A percentile compares a stretch with the other conserved stretches of the same genome.
These are phyloP conservation scores for Eremochloa ophiuroides DNA, from an alignment of 176 grass and related monocot genomes.

Conservation along the genomic window DNA sequence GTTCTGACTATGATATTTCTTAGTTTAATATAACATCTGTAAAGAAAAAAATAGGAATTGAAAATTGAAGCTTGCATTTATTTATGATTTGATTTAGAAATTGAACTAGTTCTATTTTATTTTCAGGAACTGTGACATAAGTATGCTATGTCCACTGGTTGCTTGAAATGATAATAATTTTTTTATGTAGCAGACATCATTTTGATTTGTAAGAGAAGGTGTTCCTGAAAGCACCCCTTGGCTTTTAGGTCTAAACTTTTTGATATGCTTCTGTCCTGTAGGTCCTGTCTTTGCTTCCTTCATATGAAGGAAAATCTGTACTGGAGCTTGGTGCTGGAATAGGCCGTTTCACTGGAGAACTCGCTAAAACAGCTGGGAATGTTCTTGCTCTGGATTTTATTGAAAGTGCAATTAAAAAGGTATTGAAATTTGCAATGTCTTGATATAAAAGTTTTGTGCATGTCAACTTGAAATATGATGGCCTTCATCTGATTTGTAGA, in stretches of 20 bases:
- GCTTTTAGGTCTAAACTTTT: neutral
- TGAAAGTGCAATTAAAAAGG: conserved; percentile 95
- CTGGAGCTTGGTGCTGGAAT: conserved; percentile 97
- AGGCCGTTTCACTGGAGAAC: conserved; percentile 89
- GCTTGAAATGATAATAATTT: neutral
- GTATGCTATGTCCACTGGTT: neutral
- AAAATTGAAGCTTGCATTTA: neutral
- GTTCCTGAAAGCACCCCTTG: neutral
- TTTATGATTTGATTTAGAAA: neutral
- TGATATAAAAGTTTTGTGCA: neutral
- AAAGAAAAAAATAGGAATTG: neutral
- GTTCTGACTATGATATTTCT: neutral
- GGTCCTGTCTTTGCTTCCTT: conserved; percentile 89
- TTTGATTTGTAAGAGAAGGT: neutral
- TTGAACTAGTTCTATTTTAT: neutral
- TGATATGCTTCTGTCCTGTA: conserved; percentile 23
- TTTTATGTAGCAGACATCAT: neutral
- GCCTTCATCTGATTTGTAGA: neutral
- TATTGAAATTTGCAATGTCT: neutral
- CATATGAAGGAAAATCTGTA: conserved; percentile 80
- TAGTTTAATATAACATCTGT: neutral
- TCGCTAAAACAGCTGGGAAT: conserved; percentile 75
- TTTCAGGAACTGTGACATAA: neutral
- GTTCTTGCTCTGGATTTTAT: conserved; percentile 94
- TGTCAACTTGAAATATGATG: neutral